These are phyloP conservation scores for Oxalis stricta DNA, from an alignment of 441 rosid species.

Conservation along the genomic window DNA sequence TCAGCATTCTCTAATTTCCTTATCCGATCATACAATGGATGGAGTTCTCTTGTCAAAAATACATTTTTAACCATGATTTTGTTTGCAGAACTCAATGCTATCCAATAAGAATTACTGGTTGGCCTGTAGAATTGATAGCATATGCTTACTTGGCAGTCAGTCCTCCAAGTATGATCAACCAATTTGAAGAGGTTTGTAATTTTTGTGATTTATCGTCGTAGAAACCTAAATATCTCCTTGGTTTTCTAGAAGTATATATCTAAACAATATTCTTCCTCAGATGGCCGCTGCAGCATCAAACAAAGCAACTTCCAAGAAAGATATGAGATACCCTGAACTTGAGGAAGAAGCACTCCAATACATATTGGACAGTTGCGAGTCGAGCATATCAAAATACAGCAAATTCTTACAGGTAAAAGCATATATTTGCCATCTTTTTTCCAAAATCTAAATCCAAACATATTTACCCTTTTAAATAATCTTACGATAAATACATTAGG, in stretches of 20 bases:
- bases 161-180: slow-evolving; percentile 66
- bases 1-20: background rate
- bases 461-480: background rate
- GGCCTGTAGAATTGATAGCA: slow-evolving; percentile 90
- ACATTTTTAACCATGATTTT: too few species aligned
- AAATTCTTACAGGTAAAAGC: slow-evolving; percentile 65
- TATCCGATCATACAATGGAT: background rate
- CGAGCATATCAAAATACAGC: slow-evolving; percentile 78
- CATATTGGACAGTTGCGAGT: slow-evolving; percentile 68
- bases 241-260: background rate
- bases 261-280: slow-evolving; percentile 25
- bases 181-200: slow-evolving; percentile 66
- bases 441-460: too few species aligned
- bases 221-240: too few species aligned
- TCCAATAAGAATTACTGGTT: slow-evolving; percentile 77
- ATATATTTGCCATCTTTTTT: background rate
- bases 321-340: slow-evolving; percentile 47
- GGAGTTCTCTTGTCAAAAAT: background rate
- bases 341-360: slow-evolving; percentile 73
- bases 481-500: slow-evolving; percentile 21
- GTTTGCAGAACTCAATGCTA: slow-evolving; percentile 62
- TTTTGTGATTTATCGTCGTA: too few species aligned
- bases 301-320: slow-evolving; percentile 39
- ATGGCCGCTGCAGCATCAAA: slow-evolving; percentile 90
- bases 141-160: slow-evolving; percentile 78